These are phyloP conservation scores for Lathyrus tuberosus DNA, from an alignment of 306 rosid genomes.

Conservation along the genomic window DNA sequence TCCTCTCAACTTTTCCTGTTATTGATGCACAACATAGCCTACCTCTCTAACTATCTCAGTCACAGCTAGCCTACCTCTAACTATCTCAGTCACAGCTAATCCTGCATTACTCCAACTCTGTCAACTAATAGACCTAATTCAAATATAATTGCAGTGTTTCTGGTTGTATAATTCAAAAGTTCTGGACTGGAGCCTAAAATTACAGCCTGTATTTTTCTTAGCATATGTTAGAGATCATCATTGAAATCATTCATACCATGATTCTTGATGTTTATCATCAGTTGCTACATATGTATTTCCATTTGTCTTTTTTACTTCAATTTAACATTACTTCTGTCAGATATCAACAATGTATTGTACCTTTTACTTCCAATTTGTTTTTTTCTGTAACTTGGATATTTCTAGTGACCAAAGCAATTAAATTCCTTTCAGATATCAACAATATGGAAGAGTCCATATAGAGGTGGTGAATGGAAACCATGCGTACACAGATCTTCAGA, in stretches of 20 bases:
- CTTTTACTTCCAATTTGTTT: conserved; percentile 11
- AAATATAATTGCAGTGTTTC: conserved; percentile 11
- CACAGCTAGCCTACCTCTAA: background rate
- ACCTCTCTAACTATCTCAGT: conserved; percentile 3
- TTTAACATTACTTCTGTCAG: background rate
- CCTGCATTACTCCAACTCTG: background rate
- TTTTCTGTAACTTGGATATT: conserved; percentile 4
- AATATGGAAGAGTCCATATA: conserved; percentile 66
- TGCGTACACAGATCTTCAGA: conserved; percentile 60
- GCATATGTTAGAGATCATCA: background rate
- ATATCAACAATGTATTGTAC: background rate
- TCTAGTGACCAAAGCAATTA: conserved; percentile 36
- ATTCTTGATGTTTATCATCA: conserved; percentile 21
- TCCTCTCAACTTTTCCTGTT: background rate
- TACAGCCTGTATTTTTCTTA: background rate
- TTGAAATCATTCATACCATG: conserved; percentile 5
- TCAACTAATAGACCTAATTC: conserved; percentile 6
- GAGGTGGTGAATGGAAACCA: conserved; percentile 71
- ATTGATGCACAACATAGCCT: background rate
- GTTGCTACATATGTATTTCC: background rate
- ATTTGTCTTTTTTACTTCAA: background rate
- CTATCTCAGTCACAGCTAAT: background rate
- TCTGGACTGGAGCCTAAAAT: conserved; percentile 3
- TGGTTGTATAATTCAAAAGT: background rate
- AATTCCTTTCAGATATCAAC: conserved; percentile 64